Base-by-base conservation (phyloP, 352 stramenopile species). In the Globisporangium apiculatum region DNA sequence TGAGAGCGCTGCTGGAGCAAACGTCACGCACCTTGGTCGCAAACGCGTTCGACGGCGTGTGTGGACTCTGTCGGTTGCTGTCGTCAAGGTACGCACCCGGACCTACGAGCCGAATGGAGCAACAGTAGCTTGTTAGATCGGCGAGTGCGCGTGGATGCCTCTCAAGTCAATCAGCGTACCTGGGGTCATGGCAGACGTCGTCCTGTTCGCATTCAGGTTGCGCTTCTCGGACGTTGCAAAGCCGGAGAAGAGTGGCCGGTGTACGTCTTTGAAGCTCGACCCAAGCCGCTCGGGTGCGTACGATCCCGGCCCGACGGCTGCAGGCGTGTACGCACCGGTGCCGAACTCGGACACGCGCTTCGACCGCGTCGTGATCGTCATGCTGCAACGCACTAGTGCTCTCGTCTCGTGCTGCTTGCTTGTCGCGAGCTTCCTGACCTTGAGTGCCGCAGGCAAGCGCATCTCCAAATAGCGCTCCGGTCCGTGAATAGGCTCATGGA, bases 311-410 rank as follows among this genome's bases (percentile, higher is more conserved):
- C 79, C 81, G n/a, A 91, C 81, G 1, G 66, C 59, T 7, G 79
- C 61, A 5, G 79, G 77, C 37, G 79, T 89, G 53, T 68, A 60
- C 24, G 63, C 37, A 15, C 58, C 57, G 1, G 65, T 60, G 41
- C 63, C 76, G 58, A 89, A 89, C 43, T 75, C 53, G 24, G 82
- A 87, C 55, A 83, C 74, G 18, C 82, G 79, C 71, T 88, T 87
- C 36, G 79, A 89, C 36, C 82, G 79, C 49, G 82, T 89, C 58
- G 82, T 91, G 65, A 89, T 89, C 9, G 79, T 87, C 82, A 89
- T 89, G 45, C 35, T 65, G 24, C 24, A 31, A 31, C 24, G 24
- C n/a, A 17, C 7, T 8, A 53, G n/a, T 12, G 31, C 10, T 35
- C 36, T 54, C 9, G 10, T 47, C 4, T 17, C 11, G 10, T 47